Evolutionary conservation across 305 asterid genomes (phyloP).

Genomic region (Solanum hybrid): DNA sequence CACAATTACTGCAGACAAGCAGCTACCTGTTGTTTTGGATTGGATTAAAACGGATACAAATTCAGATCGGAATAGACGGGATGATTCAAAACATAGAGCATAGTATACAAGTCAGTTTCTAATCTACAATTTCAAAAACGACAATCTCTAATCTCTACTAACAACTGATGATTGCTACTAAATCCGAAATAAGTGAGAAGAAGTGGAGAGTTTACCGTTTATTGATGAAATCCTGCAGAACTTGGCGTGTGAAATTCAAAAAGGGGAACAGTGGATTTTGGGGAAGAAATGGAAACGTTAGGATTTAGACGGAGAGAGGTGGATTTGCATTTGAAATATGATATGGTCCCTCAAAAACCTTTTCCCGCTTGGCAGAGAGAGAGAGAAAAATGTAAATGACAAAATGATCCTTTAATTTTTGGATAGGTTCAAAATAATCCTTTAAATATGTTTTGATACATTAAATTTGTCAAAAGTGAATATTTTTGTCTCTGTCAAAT

Average conservation of each 20-base stretch:
- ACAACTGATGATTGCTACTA: background rate
- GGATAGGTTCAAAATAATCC: background rate
- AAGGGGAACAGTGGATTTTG: background rate
- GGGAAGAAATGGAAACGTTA: background rate
- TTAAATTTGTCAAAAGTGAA: background rate
- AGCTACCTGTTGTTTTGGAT: background rate
- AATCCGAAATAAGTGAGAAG: background rate
- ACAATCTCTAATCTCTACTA: background rate
- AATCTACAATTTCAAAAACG: background rate
- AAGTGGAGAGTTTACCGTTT: background rate
- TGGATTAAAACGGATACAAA: background rate
- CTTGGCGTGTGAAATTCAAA: background rate
- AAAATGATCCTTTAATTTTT: background rate
- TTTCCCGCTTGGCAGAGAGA: background rate
- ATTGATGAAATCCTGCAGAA: background rate
- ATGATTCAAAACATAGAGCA: background rate
- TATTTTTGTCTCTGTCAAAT: background rate
- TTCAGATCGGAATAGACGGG: background rate
- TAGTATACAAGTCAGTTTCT: background rate
- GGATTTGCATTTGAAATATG: constrained; percentile 3
- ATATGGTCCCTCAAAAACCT: background rate
- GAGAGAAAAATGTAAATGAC: background rate
- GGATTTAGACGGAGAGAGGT: background rate
- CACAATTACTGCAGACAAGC: background rate
- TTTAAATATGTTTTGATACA: background rate